Evolutionary conservation across 108 stramenopile species (phyloP), one percentile per base, ranked within the genome.

Genomic region (Aureococcus anophagefferens): DNA sequence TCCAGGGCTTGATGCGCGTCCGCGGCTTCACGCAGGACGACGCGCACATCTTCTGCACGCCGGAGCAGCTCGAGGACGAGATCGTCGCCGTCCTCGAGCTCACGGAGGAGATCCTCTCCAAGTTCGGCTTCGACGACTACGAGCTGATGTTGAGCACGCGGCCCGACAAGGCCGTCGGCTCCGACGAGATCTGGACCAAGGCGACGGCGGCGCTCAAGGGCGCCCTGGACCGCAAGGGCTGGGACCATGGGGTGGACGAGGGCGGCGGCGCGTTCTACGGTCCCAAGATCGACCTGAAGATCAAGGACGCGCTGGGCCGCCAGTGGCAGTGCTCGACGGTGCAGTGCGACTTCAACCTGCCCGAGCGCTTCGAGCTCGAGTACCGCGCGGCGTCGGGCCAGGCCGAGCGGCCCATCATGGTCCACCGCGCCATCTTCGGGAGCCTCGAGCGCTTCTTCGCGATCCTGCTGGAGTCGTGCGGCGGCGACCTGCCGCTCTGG

Each of bases 21-120:
- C 85, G 96, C 29, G 96, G 96, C 16, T 97, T 97, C 84, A 93
- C 93, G 28, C 96, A 98, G 85, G 96, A 98, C 84, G 96, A 98
- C 81, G 96, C 94, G 14, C 96, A 98, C 80, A 93, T 98, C 74
- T 98, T 93, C 76, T 98, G 96, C 82, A 84, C 96, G 34, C 96
- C 96, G 30, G 91, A 90, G 59, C 96, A 98, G 74, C 84, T 98
- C 29, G 85, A 95, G 74, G 87, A 89, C 77, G 96, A 98, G 79
- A 96, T 98, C 78, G 90, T 96, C 3, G 77, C 59, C 46, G 94
- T 96, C 25, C 76, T 95, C 32, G 87, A 98, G 73, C 80, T 98
- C 72, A 93, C 86, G 0, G 89, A 95, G 78, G 76, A 69, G 17
- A 93, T 97, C 65, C 80, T 97, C 68, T 84, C 87, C 31, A 80